Base-by-base conservation (phyloP, 2,329 filamentous ascomycete genomes). In the Zymoseptoria passerinii region DNA sequence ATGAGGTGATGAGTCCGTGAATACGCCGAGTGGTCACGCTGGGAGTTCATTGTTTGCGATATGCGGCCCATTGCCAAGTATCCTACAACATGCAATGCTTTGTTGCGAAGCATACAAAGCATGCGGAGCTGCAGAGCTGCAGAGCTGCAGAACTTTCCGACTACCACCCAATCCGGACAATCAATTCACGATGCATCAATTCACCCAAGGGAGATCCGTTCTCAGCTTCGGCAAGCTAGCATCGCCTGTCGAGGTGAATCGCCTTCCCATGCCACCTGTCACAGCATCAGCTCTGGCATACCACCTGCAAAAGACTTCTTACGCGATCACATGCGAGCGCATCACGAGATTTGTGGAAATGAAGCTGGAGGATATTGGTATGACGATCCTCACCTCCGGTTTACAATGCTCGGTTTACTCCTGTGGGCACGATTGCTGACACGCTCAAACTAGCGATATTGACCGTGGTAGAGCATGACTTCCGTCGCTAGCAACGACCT, bases 1-100 rank as follows among this genome's bases (percentile, higher is more conserved):
- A 72, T 83, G 67, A 73, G 81, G 61, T 82, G 72, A 79, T 27
- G 3, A 44, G 2, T 4, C 35, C 35, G 16, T 44, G 2, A 7
- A 16, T 7, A 6, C 16, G 2, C 4, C 13, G 35, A 44, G 35
- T n/a, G 35, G 35, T 44, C 35, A 44, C 13, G 35, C 35, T 7
- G 13, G 1, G 13, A 6, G 13, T 6, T 7, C 35, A n/a, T 44
- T 44, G 13, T 44, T 44, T 44, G 35, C 35, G 35, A 4, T 40
- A 4, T 40, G 10, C 35, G 13, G 16, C 35, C 29, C 4, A 3
- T 5, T 1, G 10, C 2, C 13, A 44, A 44, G 35, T 5, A 5
- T 16, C 2, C 7, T n/a, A 13, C 35, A 44, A 16, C 35, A 16
- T 44, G 16, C 10, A n/a, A 44, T 44, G 35, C 35, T 16, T 44